A percentile compares a stretch with the other conserved stretches of the same genome.
Evolutionary conservation across 768 basidiomycete species (phyloP).

Genomic region (Termitomyces sp.): DNA sequence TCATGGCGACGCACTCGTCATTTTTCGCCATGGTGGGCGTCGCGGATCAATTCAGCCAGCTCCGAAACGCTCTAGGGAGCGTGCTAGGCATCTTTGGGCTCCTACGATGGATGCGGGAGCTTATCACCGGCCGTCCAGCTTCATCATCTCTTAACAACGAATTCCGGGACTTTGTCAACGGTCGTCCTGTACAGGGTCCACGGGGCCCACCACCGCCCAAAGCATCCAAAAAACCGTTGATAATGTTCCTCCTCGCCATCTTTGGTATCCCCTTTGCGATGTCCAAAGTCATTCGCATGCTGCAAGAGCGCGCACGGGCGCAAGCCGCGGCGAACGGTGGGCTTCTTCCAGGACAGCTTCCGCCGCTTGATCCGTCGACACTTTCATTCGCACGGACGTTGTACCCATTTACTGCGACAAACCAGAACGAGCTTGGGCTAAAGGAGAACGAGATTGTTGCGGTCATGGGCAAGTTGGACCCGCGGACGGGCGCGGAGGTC

Average conservation of each 20-base stretch:
- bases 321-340: conserved; percentile 37
- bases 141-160: conserved; percentile 44
- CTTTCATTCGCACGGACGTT: conserved; percentile 81
- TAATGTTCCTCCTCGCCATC: conserved; percentile 91
- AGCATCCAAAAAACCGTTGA: conserved; percentile 82
- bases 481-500: conserved; percentile 60
- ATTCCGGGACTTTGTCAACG: conserved; percentile 74
- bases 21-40: conserved; percentile 98
- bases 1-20: conserved; percentile 93
- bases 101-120: conserved; percentile 75
- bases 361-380: conserved; percentile 71
- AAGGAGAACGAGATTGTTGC: conserved; percentile 93
- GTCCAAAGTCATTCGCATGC: conserved; percentile 79
- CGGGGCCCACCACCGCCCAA: conserved; percentile 40
- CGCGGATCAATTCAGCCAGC: conserved; percentile 88
- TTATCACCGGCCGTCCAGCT: conserved; percentile 38
- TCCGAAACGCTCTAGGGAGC: conserved; percentile 89
- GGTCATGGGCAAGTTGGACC: conserved; percentile 77
- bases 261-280: conserved; percentile 93
- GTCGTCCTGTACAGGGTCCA: conserved; percentile 52
- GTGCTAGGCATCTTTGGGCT: conserved; percentile 91
- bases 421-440: conserved; percentile 73
- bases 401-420: conserved; percentile 72
- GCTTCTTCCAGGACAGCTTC: conserved; percentile 36
- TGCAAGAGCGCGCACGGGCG: conserved; percentile 57